Conservation (phyloP, 2,329 filamentous ascomycete genomes). For the Cytospora mali region DNA sequence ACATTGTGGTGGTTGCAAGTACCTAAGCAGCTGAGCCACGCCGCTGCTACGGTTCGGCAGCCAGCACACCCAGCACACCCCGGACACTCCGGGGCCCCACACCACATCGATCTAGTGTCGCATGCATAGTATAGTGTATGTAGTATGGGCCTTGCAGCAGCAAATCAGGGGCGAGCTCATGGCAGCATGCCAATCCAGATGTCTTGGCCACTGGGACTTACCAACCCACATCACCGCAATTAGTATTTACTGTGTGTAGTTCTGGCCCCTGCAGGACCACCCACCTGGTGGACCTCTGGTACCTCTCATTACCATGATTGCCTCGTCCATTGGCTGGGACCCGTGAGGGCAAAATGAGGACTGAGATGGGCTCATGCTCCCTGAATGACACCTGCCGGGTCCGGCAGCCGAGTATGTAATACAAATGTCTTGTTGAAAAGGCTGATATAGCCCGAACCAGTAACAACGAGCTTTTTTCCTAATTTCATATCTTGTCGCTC, state of each 20-base stretch:
- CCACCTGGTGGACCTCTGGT: neutral
- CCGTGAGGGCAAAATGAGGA: neutral
- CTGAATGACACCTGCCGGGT: neutral
- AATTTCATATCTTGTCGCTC: no score
- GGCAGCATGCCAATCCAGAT: no score
- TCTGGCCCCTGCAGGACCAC: neutral
- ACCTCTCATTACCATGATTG: neutral
- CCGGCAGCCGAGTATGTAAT: neutral
- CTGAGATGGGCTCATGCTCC: neutral
- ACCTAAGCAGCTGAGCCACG: no score
- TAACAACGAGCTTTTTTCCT: no score
- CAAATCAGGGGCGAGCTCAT: neutral
- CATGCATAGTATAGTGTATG: no score
- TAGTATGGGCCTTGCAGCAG: no score
- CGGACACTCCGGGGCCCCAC: no score
- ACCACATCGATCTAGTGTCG: no score
- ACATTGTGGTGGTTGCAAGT: neutral
- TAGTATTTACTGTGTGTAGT: neutral
- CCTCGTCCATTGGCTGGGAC: constrained; percentile 3
- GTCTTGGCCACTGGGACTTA: neutral
- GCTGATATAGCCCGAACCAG: neutral
- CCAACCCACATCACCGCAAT: constrained; percentile 11
- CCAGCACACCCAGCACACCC: no score
- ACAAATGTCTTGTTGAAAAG: neutral
- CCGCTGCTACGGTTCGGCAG: no score